phyloP scores from a whole-genome alignment of 768 basidiomycete species.

The Boletus tylopilopsis region DNA sequence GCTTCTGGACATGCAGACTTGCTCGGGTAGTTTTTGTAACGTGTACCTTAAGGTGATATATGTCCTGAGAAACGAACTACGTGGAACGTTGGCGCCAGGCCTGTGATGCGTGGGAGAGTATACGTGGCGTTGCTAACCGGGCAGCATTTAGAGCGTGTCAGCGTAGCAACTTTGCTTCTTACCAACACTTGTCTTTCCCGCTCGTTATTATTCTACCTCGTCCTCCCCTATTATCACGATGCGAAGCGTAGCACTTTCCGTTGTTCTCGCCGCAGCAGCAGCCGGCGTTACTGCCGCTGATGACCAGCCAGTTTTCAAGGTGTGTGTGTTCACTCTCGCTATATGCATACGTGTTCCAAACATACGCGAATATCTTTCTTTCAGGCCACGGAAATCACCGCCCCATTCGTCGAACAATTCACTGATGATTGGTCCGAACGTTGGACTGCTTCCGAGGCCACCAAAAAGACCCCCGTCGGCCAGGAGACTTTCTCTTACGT shows the following conservation, averaged over 20 bases:
- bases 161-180: slow-evolving; percentile 9
- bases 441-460: slow-evolving; percentile 96
- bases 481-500: slow-evolving; percentile 97
- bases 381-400: slow-evolving; percentile 75
- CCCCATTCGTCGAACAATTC: slow-evolving; percentile 96
- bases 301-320: slow-evolving; percentile 69
- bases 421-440: slow-evolving; percentile 84
- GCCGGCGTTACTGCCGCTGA: slow-evolving; percentile 57
- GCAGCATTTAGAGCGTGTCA: slow-evolving; percentile 31
- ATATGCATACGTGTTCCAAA: slow-evolving; percentile 8
- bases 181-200: slow-evolving; percentile 33
- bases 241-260: slow-evolving; percentile 86
- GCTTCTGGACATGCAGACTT: slow-evolving; percentile 96
- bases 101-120: slow-evolving; percentile 36
- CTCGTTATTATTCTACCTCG: slow-evolving; percentile 42
- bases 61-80: slow-evolving; percentile 1
- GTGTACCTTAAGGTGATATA: slow-evolving; percentile 10
- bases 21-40: slow-evolving; percentile 47
- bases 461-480: slow-evolving; percentile 95
- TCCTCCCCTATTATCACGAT: slow-evolving; percentile 70
- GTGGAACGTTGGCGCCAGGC: not conserved
- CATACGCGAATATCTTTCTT: not conserved
- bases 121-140: slow-evolving; percentile 43
- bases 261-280: slow-evolving; percentile 63
- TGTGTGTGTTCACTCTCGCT: slow-evolving; percentile 29